Evolutionary conservation across 495 filamentous ascomycete genomes (phyloP).

Genomic region (Patellaria atrata): DNA sequence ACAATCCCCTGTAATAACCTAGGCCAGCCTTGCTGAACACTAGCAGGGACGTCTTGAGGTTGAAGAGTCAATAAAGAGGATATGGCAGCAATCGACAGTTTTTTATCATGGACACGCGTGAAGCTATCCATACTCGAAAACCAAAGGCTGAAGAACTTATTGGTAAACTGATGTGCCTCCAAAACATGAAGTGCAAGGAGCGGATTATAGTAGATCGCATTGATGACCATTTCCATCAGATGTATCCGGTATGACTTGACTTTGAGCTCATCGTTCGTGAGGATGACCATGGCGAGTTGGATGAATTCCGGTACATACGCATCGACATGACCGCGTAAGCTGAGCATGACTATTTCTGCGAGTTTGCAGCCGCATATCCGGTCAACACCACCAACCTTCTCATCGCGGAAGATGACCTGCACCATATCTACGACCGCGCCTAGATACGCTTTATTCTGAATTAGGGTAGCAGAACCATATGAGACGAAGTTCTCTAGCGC

Average conservation of each 20-base stretch:
- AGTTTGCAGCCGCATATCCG: constrained; percentile 98
- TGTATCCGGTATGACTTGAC: constrained; percentile 88
- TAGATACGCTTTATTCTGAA: constrained; percentile 73
- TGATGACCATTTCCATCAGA: constrained; percentile 98
- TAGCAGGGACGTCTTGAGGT: constrained; percentile 63
- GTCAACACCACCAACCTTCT: constrained; percentile 87
- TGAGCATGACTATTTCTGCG: constrained; percentile 91
- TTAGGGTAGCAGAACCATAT: constrained; percentile 66
- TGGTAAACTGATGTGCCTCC: constrained; percentile 90
- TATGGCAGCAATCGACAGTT: constrained; percentile 88
- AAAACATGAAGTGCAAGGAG: constrained; percentile 65
- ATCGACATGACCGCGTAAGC: constrained; percentile 81
- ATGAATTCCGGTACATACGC: constrained; percentile 75
- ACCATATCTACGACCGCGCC: constrained; percentile 78
- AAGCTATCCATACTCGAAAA: constrained; percentile 93
- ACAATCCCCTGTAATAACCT: constrained; percentile 83
- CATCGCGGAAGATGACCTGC: constrained; percentile 58
- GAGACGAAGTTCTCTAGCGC: constrained; percentile 94
- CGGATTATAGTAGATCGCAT: constrained; percentile 94
- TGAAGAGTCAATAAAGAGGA: constrained; percentile 63
- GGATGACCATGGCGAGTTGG: constrained; percentile 69
- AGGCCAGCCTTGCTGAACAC: constrained; percentile 94
- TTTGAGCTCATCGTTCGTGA: constrained; percentile 55
- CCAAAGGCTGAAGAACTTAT: constrained; percentile 97
- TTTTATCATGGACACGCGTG: constrained; percentile 92